A percentile compares a stretch with the other conserved stretches of the same genome.
Conservation (phyloP, 2,329 filamentous ascomycete species). For the Fonsecaea erecta region DNA sequence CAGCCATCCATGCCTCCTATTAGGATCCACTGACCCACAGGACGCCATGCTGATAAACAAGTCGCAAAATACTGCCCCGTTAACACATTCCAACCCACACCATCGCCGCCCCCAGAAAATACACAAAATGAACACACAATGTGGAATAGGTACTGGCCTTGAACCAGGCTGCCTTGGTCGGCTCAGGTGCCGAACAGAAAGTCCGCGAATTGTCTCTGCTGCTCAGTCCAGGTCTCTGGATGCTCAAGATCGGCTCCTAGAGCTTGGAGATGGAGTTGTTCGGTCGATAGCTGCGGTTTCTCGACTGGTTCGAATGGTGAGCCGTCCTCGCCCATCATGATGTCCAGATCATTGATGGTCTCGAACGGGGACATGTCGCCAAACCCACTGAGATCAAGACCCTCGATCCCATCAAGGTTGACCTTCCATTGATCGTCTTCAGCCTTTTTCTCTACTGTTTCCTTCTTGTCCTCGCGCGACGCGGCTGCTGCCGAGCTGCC, state of each 20-base stretch:
- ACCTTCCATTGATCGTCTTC: constrained; percentile 32
- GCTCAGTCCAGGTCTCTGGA: constrained; percentile 26
- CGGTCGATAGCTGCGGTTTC: constrained; percentile 21
- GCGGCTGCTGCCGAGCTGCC: constrained; percentile 8
- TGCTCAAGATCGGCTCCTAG: constrained; percentile 27
- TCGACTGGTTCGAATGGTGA: constrained; percentile 29
- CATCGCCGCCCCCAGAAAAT: neutral
- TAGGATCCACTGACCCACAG: constrained; percentile 2
- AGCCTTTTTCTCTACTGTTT: constrained; percentile 11
- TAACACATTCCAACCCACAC: neutral
- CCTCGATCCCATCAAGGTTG: constrained; percentile 31
- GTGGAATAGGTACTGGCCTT: neutral
- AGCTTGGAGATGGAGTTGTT: constrained; percentile 18
- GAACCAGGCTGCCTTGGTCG: neutral
- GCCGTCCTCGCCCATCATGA: constrained; percentile 27
- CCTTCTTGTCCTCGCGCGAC: constrained; percentile 18
- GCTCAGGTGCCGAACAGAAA: constrained; percentile 19
- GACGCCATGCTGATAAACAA: constrained; percentile 1
- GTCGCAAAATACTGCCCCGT: neutral
- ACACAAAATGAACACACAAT: neutral
- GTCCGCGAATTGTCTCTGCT: constrained; percentile 23
- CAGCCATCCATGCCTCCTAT: neutral
- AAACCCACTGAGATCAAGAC: constrained; percentile 32
- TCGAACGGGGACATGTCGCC: constrained; percentile 31
- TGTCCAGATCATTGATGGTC: constrained; percentile 25